Evolutionary conservation across 768 basidiomycete species (phyloP).

Genomic region (Agrocybe praecox): DNA sequence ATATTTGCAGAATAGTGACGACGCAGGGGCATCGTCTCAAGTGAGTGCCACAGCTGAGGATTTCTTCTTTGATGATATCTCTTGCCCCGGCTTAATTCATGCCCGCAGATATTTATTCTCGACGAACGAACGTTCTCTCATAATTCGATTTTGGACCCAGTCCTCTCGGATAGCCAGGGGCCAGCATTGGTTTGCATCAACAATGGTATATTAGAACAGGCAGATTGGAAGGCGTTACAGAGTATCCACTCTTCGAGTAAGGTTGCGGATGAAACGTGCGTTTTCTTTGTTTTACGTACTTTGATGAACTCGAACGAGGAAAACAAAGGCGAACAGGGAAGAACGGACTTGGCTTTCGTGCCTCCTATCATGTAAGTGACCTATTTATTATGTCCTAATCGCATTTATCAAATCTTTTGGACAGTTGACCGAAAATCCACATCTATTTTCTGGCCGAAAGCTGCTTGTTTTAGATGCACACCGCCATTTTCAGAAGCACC

Average conservation of each 20-base stretch:
- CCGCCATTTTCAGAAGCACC: conserved; percentile 20
- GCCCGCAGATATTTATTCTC: conserved; percentile 18
- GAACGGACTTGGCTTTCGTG: conserved; percentile 26
- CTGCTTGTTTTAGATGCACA: conserved; percentile 48
- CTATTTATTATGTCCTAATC: background rate
- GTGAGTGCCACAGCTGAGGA: conserved; percentile 17
- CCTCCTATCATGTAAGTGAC: conserved; percentile 26
- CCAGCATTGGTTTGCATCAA: conserved; percentile 41
- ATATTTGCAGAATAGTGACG: conserved; percentile 43
- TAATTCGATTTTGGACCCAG: conserved; percentile 23
- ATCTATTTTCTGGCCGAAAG: conserved; percentile 41
- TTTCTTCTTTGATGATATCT: background rate
- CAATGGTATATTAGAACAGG: conserved; percentile 29
- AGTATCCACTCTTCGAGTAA: conserved; percentile 36
- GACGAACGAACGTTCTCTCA: conserved; percentile 30
- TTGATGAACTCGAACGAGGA: background rate
- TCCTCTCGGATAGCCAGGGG: conserved; percentile 33
- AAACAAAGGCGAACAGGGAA: conserved; percentile 28
- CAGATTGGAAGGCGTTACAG: conserved; percentile 40
- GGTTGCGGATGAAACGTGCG: conserved; percentile 18
- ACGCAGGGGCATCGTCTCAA: conserved; percentile 36
- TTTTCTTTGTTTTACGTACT: background rate
- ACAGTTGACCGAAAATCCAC: conserved; percentile 50
- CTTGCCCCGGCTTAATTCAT: conserved; percentile 25
- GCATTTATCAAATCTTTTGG: background rate